Evolutionary conservation across 2,329 filamentous ascomycete genomes (phyloP).

Genomic region (Aspergillus neotritici): DNA sequence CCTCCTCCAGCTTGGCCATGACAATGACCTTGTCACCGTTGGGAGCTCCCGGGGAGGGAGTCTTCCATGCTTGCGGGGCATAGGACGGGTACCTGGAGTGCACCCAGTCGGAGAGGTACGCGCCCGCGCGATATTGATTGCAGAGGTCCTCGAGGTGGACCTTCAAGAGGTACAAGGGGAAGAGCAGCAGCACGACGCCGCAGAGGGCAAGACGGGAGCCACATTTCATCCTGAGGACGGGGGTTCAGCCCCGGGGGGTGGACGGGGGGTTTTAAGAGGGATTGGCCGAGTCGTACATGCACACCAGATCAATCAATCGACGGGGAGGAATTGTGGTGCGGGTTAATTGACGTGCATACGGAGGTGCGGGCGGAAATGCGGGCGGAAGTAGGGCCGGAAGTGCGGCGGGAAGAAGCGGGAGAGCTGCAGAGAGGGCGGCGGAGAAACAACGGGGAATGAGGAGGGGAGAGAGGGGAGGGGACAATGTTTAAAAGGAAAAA

Average conservation of each 20-base stretch:
- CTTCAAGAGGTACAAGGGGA: slow-evolving; percentile 28
- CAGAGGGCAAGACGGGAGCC: slow-evolving; percentile 25
- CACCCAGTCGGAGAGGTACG: slow-evolving; percentile 30
- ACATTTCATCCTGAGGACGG: slow-evolving; percentile 23
- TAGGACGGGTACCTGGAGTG: slow-evolving; percentile 10
- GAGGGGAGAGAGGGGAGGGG: neutral
- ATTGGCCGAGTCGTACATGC: neutral
- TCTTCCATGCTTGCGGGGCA: neutral
- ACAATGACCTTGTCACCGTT: slow-evolving; percentile 38
- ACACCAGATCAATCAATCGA: too few species aligned
- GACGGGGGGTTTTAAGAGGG: neutral
- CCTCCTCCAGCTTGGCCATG: slow-evolving; percentile 41
- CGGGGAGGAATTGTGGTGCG: too few species aligned
- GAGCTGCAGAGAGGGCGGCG: neutral
- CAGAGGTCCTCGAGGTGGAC: slow-evolving; percentile 29
- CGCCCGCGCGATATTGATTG: slow-evolving; percentile 33
- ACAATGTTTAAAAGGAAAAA: neutral
- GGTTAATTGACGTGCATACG: too few species aligned
- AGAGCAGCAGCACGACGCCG: slow-evolving; percentile 18
- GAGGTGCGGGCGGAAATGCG: neutral
- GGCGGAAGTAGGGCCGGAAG: too few species aligned
- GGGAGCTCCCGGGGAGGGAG: slow-evolving; percentile 5
- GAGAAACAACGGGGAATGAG: neutral
- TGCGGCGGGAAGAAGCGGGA: too few species aligned
- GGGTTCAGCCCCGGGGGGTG: neutral